phyloP scores from a whole-genome alignment of 805 yeast species.

The Zygosaccharomyces bailii region DNA sequence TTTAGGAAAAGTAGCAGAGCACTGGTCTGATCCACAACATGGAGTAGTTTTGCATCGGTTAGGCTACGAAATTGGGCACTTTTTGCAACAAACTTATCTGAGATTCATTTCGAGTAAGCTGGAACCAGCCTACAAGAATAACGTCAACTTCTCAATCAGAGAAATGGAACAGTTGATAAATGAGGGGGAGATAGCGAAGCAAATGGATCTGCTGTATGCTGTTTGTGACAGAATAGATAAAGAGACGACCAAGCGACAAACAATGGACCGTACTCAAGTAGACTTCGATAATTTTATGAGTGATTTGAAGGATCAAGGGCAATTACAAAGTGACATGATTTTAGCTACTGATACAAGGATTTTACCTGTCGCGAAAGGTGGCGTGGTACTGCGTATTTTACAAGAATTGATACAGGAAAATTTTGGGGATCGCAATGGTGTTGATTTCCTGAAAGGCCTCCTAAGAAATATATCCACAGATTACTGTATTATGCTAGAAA shows the following conservation, averaged over 20 bases:
- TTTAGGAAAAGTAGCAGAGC: conserved; percentile 56
- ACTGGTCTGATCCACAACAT: conserved; percentile 49
- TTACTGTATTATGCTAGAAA: conserved; percentile 64
- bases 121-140: conserved; percentile 51
- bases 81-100: conserved; percentile 39
- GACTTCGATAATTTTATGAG: conserved; percentile 44
- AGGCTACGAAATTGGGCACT: conserved; percentile 53
- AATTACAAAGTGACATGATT: conserved; percentile 36
- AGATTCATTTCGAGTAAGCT: conserved; percentile 39
- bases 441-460: conserved; percentile 46
- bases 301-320: conserved; percentile 39
- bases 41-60: conserved; percentile 77
- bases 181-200: conserved; percentile 35
- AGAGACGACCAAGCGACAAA: conserved; percentile 42
- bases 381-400: conserved; percentile 60
- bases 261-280: conserved; percentile 34
- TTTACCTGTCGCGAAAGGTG: conserved; percentile 70
- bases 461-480: conserved; percentile 57
- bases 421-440: conserved; percentile 63
- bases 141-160: conserved; percentile 54
- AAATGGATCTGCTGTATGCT: conserved; percentile 55
- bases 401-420: conserved; percentile 53
- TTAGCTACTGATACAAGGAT: conserved; percentile 47
- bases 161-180: conserved; percentile 52
- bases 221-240: conserved; percentile 49